Base-by-base conservation (phyloP, 140 eudicot genomes). In the Bidens hawaiensis region DNA sequence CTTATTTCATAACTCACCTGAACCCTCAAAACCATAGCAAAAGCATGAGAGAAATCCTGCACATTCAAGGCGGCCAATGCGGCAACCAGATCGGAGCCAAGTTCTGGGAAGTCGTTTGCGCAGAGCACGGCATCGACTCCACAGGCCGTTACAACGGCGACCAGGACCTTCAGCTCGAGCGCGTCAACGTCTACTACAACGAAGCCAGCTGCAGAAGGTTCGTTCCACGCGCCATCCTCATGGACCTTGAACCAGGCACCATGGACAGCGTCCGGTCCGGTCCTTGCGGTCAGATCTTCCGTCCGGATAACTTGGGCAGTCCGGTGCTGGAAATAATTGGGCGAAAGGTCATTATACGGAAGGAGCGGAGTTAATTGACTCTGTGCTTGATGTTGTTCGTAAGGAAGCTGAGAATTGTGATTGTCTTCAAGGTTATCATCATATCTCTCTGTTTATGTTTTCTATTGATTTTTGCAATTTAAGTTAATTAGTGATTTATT, bases 1-100 rank as follows among this genome's bases (percentile, higher is more conserved):
- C 47, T 36, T 28, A 13, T n/a, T n/a, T n/a, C n/a, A n/a, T n/a
- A n/a, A n/a, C n/a, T n/a, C n/a, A n/a, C n/a, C n/a, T n/a, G n/a
- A 31, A 31, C 38, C 38, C 38, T 31, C 38, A 31, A 61, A 71
- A 18, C 14, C 24, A 25, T 13, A 36, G 43, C 42, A 23, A 31
- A 24, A 60, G 4, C 60, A 79, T 79, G 85, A 70, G 85, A 56
- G 85, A 79, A 60, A 79, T 79, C 61, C 75, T 79, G 14, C 85
- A 79, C 68, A 67, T 79, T 8, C 85, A 79, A 33, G 85, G 85
- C 12, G 85, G 85, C 36, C 85, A 79, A 64, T 79, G 85, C 49
- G 85, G 85, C 69, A 79, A 79, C 71, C 85, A 79, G 61, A 55
- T 55, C 41, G 62, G 62, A 55, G 62, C 62, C 62, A 55, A 55